Base-by-base conservation (phyloP, 148 eudicot genomes). In the Camellia japonica region DNA sequence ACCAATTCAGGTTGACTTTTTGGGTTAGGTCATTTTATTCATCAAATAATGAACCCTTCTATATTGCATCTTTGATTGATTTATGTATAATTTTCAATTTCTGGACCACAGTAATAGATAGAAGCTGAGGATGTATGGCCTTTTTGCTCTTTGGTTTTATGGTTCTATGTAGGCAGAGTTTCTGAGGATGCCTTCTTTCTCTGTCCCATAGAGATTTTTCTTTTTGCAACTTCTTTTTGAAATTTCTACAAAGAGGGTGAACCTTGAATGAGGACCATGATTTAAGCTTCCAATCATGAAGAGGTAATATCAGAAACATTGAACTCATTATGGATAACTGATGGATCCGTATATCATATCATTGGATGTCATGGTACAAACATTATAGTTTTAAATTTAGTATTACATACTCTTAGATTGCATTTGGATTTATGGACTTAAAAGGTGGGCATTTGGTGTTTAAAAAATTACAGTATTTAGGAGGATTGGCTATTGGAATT, bases 211-310 rank as follows among this genome's bases (percentile, higher is more conserved):
- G 12, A 20, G 47, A 12, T 10, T 23, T 38, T 4, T 30, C 16
- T 67, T 67, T 12, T 67, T 69, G 20, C 3, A 3, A 3, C 38
- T n/a, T 19, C n/a, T 69, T 16, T 46, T 1, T 13, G 61, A 55
- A 73, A n/a, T 72, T 51, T 52, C 60, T 51, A 51, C 38, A 10
- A 38, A 13, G 63, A 56, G 10, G 20, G 58, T 56, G 64, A 56
- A 12, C 20, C n/a, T 58, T 11, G 77, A 56, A 74, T 74, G 47
- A 41, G 20, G 62, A 58, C 64, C 49, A 12, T 74, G n/a, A 74
- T 55, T 23, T 51, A 72, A 54, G 43, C 49, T 67, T 38, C 49
- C 71, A 38, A 52, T 23, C 61, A 52, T 3, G 23, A 49, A n/a
- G 56, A 49, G 42, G 30, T 51, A 67, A 46, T 42, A 38, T 10